Base-by-base conservation (phyloP, 2,329 filamentous ascomycete species). In the Colletotrichum shisoi region DNA sequence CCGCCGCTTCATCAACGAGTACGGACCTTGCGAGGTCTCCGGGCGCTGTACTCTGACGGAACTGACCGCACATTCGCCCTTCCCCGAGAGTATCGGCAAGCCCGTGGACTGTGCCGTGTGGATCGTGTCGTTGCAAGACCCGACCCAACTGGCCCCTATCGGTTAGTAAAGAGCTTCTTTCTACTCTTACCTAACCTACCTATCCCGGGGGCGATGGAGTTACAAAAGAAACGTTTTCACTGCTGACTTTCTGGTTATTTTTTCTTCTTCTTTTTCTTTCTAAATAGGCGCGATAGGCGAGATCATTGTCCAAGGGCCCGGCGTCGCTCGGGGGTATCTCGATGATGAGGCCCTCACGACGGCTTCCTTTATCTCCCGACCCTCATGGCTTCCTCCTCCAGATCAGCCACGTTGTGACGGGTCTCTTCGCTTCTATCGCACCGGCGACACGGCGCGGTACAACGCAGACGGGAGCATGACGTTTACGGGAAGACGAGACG, bases 141-240 rank as follows among this genome's bases (percentile, higher is more conserved):
- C 53, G 19, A 17, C 19, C 5, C 34, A 34, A 13, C 39, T 57
- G 39, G 77, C 73, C 19, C 78, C 39, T 19, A 56, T 56, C 11
- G 52, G 52, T 56, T 24, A 15, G 52, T 24, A 56, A 21, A 56
- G 12, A 7, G 24, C 3, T 5, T 5, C 24, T 27, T 5, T 5
- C 24, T 27, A 27, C 5, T 27, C 24, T 27, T 5, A 27, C 2
- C 24, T 6, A n/a, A n/a, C n/a, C n/a, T n/a, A n/a, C n/a, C n/a
- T n/a, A n/a, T n/a, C n/a, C 12, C 39, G 12, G 15, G 27, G 27
- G 6, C 8, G 11, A 13, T 15, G 15, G 12, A n/a, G 17, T 46
- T n/a, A 19, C 4, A 17, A 17, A 34, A 19, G n/a, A n/a, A 56
- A 27, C 34, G 9, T 42, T 12, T 12, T 31, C 5, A 39, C 31